Evolutionary conservation across 495 filamentous ascomycete genomes (phyloP), one percentile per base, ranked within the genome.

Genomic region (Penicillium cataractarum): DNA sequence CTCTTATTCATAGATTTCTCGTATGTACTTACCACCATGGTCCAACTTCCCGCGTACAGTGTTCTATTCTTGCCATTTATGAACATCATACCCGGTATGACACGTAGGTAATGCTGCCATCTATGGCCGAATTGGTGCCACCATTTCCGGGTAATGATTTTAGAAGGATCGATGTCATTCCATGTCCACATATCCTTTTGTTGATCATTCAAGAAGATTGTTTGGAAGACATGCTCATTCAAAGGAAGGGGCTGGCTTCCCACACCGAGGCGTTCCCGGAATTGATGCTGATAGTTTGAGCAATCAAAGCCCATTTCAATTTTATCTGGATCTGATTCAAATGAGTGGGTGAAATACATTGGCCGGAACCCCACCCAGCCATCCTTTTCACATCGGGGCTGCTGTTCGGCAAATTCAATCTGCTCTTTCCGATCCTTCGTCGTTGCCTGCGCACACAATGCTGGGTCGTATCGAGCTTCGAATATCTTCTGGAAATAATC

Each of bases 271-370:
- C 73, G 71, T 39, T 80, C 78, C 2, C 87, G 86, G 68, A 96
- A 92, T 73, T 96, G 91, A 61, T 89, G 81, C 69, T 96, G 91
- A 76, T 96, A 96, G 67, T 92, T 90, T 19, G 87, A 89, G 75
- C 89, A 91, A 72, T 94, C 90, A 73, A 94, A 96, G 63, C 84
- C 89, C 91, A 96, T 93, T 67, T 96, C 91, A 9, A 96, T 88
- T 64, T 90, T 90, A 13, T 80, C 78, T 12, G 80, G 82, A 64
- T 90, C 87, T 13, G 82, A 65, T 10, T 76, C 67, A 69, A 92
- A 92, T 15, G 80, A 84, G 56, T 92, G 89, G 61, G 87, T 93
- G 73, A 86, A 89, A 76, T 95, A 95, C 91, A 95, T 95, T 17
- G 91, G 89, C 19, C 84, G 80, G 71, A 89, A 94, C 22, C 85